These are phyloP conservation scores for Austropuccinia psidii DNA, from an alignment of 1,284 basidiomycete species.

Conservation along the genomic window DNA sequence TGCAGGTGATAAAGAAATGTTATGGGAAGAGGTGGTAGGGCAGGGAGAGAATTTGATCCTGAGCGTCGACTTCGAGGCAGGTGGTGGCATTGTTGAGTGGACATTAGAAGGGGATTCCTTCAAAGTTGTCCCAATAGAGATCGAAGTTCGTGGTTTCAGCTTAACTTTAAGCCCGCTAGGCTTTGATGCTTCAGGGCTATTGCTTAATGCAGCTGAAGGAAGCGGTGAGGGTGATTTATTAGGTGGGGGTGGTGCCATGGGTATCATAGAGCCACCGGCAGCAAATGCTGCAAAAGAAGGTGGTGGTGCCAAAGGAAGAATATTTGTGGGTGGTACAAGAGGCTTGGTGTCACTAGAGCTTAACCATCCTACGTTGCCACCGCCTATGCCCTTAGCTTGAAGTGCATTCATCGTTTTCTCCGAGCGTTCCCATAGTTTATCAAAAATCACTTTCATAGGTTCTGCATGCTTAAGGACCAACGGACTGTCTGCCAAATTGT, in stretches of 20 bases:
- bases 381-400: constrained; percentile 44
- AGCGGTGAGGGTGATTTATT: not conserved
- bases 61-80: constrained; percentile 6
- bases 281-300: constrained; percentile 35
- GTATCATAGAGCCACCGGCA: constrained; percentile 32
- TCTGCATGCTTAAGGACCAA: constrained; percentile 66
- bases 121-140: not conserved
- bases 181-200: constrained; percentile 19
- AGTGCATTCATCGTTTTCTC: constrained; percentile 45
- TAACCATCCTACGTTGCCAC: constrained; percentile 12
- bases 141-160: constrained; percentile 7
- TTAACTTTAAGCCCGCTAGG: constrained; percentile 25
- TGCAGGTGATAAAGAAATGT: not conserved
- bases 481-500: constrained; percentile 56
- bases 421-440: constrained; percentile 60
- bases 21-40: not conserved
- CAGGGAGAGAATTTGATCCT: constrained; percentile 18
- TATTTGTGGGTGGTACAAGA: not conserved
- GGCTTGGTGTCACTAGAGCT: constrained; percentile 2
- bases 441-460: constrained; percentile 70
- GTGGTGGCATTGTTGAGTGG: not conserved
- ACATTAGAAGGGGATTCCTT: not conserved
- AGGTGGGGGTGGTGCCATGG: constrained; percentile 5
- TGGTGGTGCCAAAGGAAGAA: constrained; percentile 32
- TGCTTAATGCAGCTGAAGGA: not conserved